phyloP scores from a whole-genome alignment of 83 land plant genomes.

The Thuja plicata region DNA sequence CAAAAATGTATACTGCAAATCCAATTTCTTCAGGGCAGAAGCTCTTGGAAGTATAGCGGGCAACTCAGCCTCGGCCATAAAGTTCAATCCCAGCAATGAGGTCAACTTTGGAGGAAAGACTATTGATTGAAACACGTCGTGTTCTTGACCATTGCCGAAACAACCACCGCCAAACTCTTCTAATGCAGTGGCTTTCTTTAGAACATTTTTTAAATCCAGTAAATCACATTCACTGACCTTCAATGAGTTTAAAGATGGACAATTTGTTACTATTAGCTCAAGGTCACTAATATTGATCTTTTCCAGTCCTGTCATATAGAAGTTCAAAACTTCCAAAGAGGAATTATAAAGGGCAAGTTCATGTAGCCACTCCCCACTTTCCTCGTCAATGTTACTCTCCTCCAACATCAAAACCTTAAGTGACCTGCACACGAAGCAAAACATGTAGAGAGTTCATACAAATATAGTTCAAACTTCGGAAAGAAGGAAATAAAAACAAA shows the following conservation, averaged over 20 bases:
- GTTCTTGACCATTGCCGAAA: constrained; percentile 23
- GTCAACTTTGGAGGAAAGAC: constrained; percentile 46
- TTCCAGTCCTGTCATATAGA: constrained; percentile 61
- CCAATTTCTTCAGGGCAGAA: constrained; percentile 60
- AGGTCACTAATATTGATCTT: constrained; percentile 42
- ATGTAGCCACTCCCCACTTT: constrained; percentile 76
- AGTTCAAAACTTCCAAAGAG: constrained; percentile 61
- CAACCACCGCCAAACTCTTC: constrained; percentile 79
- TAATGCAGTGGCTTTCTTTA: constrained; percentile 36
- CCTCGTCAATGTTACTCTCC: constrained; percentile 65
- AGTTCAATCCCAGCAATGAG: constrained; percentile 48
- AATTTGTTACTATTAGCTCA: constrained; percentile 61
- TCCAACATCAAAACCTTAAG: constrained; percentile 65
- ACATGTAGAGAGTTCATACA: neutral
- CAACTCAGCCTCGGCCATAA: constrained; percentile 51
- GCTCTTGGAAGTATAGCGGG: constrained; percentile 54
- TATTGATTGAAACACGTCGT: constrained; percentile 20
- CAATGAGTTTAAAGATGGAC: constrained; percentile 45
- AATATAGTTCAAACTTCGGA: neutral
- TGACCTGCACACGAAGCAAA: constrained; percentile 30
- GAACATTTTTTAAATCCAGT: constrained; percentile 38
- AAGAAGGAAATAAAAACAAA: neutral
- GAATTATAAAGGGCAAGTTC: constrained; percentile 65
- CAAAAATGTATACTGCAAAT: constrained; percentile 61
- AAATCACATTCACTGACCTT: constrained; percentile 68